Evolutionary conservation across 371 early-diverging fungal species (phyloP).

Genomic region (Rhizopus sp.): DNA sequence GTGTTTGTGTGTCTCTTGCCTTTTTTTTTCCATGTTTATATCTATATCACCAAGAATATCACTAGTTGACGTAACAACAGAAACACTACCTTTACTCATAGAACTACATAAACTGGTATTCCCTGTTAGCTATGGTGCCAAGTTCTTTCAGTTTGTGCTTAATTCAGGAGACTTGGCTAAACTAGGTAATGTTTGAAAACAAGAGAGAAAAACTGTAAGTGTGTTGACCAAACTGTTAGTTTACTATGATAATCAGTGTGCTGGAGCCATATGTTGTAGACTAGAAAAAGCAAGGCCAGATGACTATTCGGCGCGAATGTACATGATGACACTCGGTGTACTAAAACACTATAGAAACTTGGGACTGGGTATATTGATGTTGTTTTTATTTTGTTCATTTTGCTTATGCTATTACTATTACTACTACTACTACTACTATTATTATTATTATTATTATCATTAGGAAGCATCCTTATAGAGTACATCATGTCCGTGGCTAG

Average conservation of each 20-base stretch:
- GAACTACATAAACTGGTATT: conserved; percentile 25
- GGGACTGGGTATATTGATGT: conserved; percentile 20
- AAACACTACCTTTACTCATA: conserved; percentile 11
- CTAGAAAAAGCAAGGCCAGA: conserved; percentile 13
- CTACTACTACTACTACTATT: too few relatives aligned
- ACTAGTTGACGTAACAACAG: conserved; percentile 20
- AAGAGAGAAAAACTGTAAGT: not conserved
- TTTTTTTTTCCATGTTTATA: conserved; percentile 5
- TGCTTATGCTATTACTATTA: not conserved
- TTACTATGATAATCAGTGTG: conserved; percentile 21
- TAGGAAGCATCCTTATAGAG: conserved; percentile 21
- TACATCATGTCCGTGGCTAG: conserved; percentile 18
- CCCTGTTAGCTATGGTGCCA: conserved; percentile 22
- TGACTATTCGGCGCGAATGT: conserved; percentile 21
- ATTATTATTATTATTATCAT: not conserved
- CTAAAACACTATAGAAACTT: conserved; percentile 16
- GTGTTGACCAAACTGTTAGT: conserved; percentile 10
- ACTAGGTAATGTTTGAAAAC: conserved; percentile 12
- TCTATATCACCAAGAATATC: conserved; percentile 14
- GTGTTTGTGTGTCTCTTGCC: too few relatives aligned
- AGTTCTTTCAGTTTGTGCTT: conserved; percentile 25
- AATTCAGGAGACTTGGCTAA: conserved; percentile 25
- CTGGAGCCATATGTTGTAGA: conserved; percentile 29
- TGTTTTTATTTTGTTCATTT: not conserved
- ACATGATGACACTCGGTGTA: conserved; percentile 31